These are phyloP conservation scores for Pluteus cervinus DNA, from an alignment of 768 basidiomycete genomes.

Conservation along the genomic window DNA sequence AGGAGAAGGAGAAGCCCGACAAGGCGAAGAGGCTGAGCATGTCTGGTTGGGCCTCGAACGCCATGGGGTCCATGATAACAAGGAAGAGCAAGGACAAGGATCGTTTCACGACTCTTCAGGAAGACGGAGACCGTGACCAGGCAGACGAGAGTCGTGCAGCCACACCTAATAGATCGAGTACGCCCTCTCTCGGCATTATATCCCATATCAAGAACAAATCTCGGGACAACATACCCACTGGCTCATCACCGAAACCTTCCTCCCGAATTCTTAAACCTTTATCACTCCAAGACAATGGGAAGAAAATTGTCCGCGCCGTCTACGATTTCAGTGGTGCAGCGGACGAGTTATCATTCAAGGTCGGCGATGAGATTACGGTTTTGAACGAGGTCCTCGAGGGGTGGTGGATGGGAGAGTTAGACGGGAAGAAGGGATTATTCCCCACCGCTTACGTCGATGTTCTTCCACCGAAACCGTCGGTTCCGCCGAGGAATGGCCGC, in stretches of 20 bases:
- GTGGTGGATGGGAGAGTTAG: conserved; percentile 85
- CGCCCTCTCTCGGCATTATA: conserved; percentile 19
- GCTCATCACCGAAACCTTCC: conserved; percentile 24
- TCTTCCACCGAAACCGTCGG: conserved; percentile 26
- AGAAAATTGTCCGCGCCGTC: conserved; percentile 59
- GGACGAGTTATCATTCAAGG: conserved; percentile 73
- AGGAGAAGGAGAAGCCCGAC: conserved; percentile 26
- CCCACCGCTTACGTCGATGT: conserved; percentile 71
- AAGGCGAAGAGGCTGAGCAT: conserved; percentile 41
- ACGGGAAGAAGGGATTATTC: conserved; percentile 74
- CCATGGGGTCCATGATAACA: conserved; percentile 55
- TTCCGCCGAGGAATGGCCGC: conserved; percentile 17
- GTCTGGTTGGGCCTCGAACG: conserved; percentile 63
- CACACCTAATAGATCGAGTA: conserved; percentile 18
- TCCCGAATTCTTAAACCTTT: conserved; percentile 44
- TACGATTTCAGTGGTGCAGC: conserved; percentile 70
- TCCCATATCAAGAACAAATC: conserved; percentile 29
- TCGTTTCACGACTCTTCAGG: conserved; percentile 49
- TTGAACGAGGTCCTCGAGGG: conserved; percentile 78
- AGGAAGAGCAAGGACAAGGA: conserved; percentile 53
- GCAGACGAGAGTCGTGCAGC: conserved; percentile 17
- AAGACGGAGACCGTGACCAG: conserved; percentile 32
- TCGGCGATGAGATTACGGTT: conserved; percentile 72
- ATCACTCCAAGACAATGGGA: conserved; percentile 43
- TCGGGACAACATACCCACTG: conserved; percentile 19